Conservation (phyloP, 2,329 filamentous ascomycete genomes). For the Pleoardoris graminearum region DNA sequence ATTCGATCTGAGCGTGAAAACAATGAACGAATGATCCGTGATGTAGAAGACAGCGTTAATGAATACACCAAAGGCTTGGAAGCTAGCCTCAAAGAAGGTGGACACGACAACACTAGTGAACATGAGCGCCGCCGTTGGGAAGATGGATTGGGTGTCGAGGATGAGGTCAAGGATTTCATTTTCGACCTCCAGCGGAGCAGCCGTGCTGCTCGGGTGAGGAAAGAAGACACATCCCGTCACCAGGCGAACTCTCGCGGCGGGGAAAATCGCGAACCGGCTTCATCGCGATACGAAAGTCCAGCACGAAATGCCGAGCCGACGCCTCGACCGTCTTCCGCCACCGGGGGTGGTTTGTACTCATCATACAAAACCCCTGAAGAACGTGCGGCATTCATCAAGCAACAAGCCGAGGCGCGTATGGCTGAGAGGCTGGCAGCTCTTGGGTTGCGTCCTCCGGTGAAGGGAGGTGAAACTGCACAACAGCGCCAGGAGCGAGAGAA, state of each 20-base stretch:
- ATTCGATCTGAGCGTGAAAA: slow-evolving; percentile 85
- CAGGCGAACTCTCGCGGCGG: slow-evolving; percentile 49
- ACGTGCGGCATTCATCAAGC: slow-evolving; percentile 91
- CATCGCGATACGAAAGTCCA: slow-evolving; percentile 56
- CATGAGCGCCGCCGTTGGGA: slow-evolving; percentile 95
- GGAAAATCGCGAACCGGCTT: slow-evolving; percentile 30
- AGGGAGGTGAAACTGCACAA: slow-evolving; percentile 76
- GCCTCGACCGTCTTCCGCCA: slow-evolving; percentile 59
- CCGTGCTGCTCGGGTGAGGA: slow-evolving; percentile 70
- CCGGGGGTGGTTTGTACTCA: slow-evolving; percentile 70
- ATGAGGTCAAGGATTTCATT: slow-evolving; percentile 96
- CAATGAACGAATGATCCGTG: slow-evolving; percentile 93
- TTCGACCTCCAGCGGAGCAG: slow-evolving; percentile 91
- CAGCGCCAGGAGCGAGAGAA: slow-evolving; percentile 88
- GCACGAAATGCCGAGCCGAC: slow-evolving; percentile 51
- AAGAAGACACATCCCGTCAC: slow-evolving; percentile 54
- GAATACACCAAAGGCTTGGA: slow-evolving; percentile 86
- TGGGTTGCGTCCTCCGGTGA: slow-evolving; percentile 81
- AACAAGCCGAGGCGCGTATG: slow-evolving; percentile 96
- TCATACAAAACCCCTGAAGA: slow-evolving; percentile 91
- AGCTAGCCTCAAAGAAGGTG: slow-evolving; percentile 81
- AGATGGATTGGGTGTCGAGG: slow-evolving; percentile 92
- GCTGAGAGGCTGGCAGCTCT: slow-evolving; percentile 92
- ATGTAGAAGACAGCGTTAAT: slow-evolving; percentile 93
- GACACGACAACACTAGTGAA: slow-evolving; percentile 74